Evolutionary conservation across 805 yeast species (phyloP), one percentile per base, ranked within the genome.

Genomic region (Brettanomyces naardenensis): DNA sequence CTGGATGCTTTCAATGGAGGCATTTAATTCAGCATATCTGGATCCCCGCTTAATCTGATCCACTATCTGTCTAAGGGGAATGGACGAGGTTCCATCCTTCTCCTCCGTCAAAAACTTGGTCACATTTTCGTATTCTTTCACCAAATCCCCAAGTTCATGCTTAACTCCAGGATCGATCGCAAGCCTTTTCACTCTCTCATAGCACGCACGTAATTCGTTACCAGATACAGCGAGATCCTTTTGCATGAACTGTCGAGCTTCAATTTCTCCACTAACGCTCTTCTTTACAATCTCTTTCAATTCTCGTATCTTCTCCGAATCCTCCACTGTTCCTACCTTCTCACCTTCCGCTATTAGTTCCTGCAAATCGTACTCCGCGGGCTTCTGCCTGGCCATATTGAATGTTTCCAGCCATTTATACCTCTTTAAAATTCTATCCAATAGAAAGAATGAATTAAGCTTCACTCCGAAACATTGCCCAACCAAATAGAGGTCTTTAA

Each of bases 401-500:
- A 49, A 34, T 32, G 45, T 48, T 3, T 58, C 56, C 18, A 64
- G 25, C 76, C 78, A 72, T 15, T 47, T 47, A 31, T 58, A 47
- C 41, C 68, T 60, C 22, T 58, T 46, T 9, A 65, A 54, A 4
- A 69, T 49, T 23, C 59, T 54, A 34, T 63, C 66, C 34, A 73
- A 54, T 15, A 61, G 39, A 19, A 65, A 65, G 10, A 64, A 52
- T 4, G 79, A 68, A 3, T 75, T 71, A 13, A 82, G 53, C 5
- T 63, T 66, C 28, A 83, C 54, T 4, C 83, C 83, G 49, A 80
- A 72, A 3, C 78, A 66, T 40, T 66, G 63, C 2, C 89, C 90
- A 27, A 75, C 54, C 31, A 66, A 69, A 19, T 78, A 69, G 52
- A 80, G 53, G 29, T 72, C 76, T 27, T 65, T 58, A 35, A 75